Base-by-base conservation (phyloP, 768 basidiomycete species). In the Baorangia bicolor region DNA sequence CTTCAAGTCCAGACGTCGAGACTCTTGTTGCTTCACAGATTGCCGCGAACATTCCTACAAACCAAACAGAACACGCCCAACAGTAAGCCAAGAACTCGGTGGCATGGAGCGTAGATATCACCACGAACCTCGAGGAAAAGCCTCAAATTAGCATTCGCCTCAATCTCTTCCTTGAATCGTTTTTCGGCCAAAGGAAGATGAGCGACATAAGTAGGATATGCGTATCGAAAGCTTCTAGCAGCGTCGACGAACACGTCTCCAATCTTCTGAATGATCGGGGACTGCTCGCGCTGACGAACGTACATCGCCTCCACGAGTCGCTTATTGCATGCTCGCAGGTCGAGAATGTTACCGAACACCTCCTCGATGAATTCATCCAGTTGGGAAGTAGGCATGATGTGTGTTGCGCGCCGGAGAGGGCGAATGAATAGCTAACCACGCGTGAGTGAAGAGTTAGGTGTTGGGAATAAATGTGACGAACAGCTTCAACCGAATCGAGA, bases 191-290 rank as follows among this genome's bases (percentile, higher is more conserved):
- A 73, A 1, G 92, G 93, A 41, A 93, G 80, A 69, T 90, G 87
- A 1, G 90, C 92, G 33, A 92, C 81, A 63, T 95, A 97, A 7
- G 80, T 81, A 3, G 93, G 91, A 67, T 98, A 98, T 3, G 88
- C 86, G 34, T 86, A 76, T 40, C 91, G 81, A 75, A 97, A 97
- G 64, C 94, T 90, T 6, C 90, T 83, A 1, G 94, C 94, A 7
- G 90, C 88, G 27, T 87, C 83, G 37, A 97, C 76, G 68, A 96
- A 92, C 44, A 97, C 83, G 65, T 96, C 94, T 0, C 96, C 95
- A 23, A 98, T 90, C 39, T 82, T 80, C 57, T 85, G 81, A 34
- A 98, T 91, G 49, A 97, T 81, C 0, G 90, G 88, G 0, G 81
- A 82, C 58, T 94, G 88, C 67, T 97, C 94, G 35, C 70, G 73